Base-by-base conservation (phyloP, 179 eudicot species). In the Nepenthes alata region DNA sequence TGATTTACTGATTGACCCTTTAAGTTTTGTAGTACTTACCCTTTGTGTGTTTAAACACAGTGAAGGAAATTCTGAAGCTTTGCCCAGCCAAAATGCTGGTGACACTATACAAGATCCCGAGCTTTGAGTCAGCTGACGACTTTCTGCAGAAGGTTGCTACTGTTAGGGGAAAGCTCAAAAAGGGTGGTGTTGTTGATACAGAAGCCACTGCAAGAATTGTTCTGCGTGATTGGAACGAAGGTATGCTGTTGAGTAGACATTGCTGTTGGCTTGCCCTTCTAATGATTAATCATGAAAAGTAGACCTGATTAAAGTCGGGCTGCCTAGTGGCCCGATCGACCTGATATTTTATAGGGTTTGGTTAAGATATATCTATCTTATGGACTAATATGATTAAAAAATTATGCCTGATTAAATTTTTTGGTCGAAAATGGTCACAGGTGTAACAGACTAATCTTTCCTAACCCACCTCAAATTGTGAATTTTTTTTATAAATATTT, bases 181-280 rank as follows among this genome's bases (percentile, higher is more conserved):
- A 93, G 68, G 98, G 95, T 9, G 98, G 98, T 39, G 55, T 83
- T 52, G 80, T 85, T 55, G 98, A 90, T 71, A 76, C 78, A 53
- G 87, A 80, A 60, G 87, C 97, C 58, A 81, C 95, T 73, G 98
- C 97, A 59, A 90, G 91, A 74, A 85, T 93, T 12, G 82, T 89
- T 49, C 71, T 93, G 75, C 91, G 74, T 59, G 98, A 93, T 65
- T 93, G 98, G 98, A 93, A 93, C 66, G 94, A 85, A 73, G 97
- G 98, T 93, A 34, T 60, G 62, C 50, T 35, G 36, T 59, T 14
- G 36, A 57, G 44, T 67, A 53, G 10, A 4, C 15, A 37, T 37
- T 47, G 15, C 37, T 25, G 38, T 35, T 11, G 6, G 9, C 11
- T 35, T 55, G 38, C 5, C 6, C 9, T 38, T 41, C 47, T 35